Evolutionary conservation across 2,329 filamentous ascomycete species (phyloP), one percentile per base, ranked within the genome.

Genomic region (Fusarium stilboides): DNA sequence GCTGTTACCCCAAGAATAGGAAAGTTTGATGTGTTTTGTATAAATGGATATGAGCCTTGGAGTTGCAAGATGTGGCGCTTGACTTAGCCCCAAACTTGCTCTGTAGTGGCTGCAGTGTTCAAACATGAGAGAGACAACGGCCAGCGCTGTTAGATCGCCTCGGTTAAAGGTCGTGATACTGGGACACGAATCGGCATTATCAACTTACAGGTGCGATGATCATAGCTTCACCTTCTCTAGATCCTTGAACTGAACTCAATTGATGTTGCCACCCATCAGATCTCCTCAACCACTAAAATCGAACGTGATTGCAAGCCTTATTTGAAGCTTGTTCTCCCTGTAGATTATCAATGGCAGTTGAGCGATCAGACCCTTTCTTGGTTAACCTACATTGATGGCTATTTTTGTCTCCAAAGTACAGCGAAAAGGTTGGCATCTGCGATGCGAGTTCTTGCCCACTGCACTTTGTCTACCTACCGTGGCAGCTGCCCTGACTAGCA

Each of bases 401-500:
- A 43, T 59, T 64, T 47, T 43, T 46, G 46, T 59, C 24, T n/a
- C 40, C 36, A 47, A 26, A 43, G 34, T 36, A 31, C 5, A 31
- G 28, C 19, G 36, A 46, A 37, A 17, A 20, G 44, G 50, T 22
- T 42, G 28, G 24, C 12, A 24, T n/a, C 6, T 22, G 15, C 19
- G 33, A 19, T 34, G 26, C 39, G 58, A 47, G 53, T 54, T 50
- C 45, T 60, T 64, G 58, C 66, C 62, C 70, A 52, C 57, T 58
- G 43, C 44, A 39, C 64, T 56, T 44, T 57, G 56, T 62, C 58
- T 59, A 49, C 34, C 59, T 56, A 13, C 60, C 53, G 61, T 69
- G 66, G 62, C 43, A 72, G 28, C 14, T 58, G 59, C 62, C 69
- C 65, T 65, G 55, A 67, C 62, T 49, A 62, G 53, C 31, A 45